Percentiles rank a stretch among this genome's conserved stretches.
Conservation (phyloP, 257 asterid species). For the Lithospermum erythrorhizon region DNA sequence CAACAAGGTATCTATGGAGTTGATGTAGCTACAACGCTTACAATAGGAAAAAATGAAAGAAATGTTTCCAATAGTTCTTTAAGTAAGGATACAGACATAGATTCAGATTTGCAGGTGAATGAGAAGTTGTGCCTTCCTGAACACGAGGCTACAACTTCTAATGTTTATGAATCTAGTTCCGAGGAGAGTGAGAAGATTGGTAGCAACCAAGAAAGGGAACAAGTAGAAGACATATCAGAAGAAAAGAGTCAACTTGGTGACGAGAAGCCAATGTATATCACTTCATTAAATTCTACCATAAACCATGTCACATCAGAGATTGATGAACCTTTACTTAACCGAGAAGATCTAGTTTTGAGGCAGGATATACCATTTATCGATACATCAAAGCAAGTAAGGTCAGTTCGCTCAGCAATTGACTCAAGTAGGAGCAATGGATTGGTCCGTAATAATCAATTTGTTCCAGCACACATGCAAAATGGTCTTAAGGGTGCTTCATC, state of each 20-base stretch:
- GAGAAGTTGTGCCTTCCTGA: slow-evolving; percentile 8
- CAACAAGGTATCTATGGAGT: slow-evolving; percentile 14
- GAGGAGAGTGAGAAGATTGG: slow-evolving; percentile 17
- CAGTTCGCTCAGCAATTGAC: slow-evolving; percentile 49
- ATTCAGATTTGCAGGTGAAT: background rate
- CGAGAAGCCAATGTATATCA: slow-evolving; percentile 16
- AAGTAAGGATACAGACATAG: too few species aligned
- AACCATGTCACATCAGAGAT: slow-evolving; percentile 18
- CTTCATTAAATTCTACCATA: slow-evolving; percentile 14
- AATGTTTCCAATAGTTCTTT: background rate
- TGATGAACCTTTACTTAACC: slow-evolving; percentile 13
- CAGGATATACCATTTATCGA: slow-evolving; percentile 24
- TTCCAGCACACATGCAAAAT: slow-evolving; percentile 15
- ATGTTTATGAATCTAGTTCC: slow-evolving; percentile 12
- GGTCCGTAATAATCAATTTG: slow-evolving; percentile 22
- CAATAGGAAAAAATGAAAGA: slow-evolving; percentile 11
- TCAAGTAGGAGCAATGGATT: slow-evolving; percentile 35
- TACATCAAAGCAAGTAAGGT: slow-evolving; percentile 34
- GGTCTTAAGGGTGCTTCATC: slow-evolving; percentile 14
- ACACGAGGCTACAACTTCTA: slow-evolving; percentile 14
- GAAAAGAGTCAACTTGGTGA: slow-evolving; percentile 22
- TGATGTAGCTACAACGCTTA: slow-evolving; percentile 7
- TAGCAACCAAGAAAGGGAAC: slow-evolving; percentile 18
- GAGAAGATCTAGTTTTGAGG: slow-evolving; percentile 14
- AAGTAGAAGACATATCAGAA: slow-evolving; percentile 16